These are phyloP conservation scores for Colletotrichum lupini DNA, from an alignment of 2,329 filamentous ascomycete genomes.

Conservation along the genomic window DNA sequence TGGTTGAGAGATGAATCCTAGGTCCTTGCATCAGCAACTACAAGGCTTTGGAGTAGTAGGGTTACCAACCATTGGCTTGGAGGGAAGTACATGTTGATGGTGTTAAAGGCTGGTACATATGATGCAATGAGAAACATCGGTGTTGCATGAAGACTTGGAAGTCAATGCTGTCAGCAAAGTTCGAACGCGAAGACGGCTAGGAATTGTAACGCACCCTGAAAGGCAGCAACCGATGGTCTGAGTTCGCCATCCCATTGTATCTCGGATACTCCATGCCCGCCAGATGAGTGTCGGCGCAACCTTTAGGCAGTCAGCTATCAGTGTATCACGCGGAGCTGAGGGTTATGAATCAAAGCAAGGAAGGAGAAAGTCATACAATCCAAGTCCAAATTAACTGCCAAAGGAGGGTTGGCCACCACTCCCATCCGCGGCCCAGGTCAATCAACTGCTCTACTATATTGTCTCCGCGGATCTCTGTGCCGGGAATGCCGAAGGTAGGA, in stretches of 20 bases:
- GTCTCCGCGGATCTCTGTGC: conserved; percentile 45
- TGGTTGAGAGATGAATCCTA: conserved; percentile 61
- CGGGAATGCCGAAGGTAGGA: conserved; percentile 57
- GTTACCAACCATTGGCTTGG: conserved; percentile 62
- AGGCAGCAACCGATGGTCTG: conserved; percentile 59
- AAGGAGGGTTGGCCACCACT: conserved; percentile 68
- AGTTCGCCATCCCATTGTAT: conserved; percentile 67
- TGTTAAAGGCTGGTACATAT: conserved; percentile 49
- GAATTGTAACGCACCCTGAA: conserved; percentile 39
- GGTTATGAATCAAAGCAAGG: too few species aligned
- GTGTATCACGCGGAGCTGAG: too few species aligned
- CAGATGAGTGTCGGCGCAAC: conserved; percentile 64
- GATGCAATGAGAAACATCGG: conserved; percentile 67
- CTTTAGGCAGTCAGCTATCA: conserved; percentile 29
- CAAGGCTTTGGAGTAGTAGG: background rate
- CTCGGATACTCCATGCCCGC: conserved; percentile 63
- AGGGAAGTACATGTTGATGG: conserved; percentile 59
- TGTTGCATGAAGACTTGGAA: conserved; percentile 60
- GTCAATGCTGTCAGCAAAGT: conserved; percentile 7
- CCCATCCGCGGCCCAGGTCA: conserved; percentile 61
- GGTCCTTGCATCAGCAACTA: conserved; percentile 40
- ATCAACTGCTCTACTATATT: conserved; percentile 54
- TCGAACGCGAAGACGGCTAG: too few species aligned
- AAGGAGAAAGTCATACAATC: conserved; percentile 44
- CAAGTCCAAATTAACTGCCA: conserved; percentile 68